Conservation (phyloP, 805 yeast species). For the Myxozyma udenii region DNA sequence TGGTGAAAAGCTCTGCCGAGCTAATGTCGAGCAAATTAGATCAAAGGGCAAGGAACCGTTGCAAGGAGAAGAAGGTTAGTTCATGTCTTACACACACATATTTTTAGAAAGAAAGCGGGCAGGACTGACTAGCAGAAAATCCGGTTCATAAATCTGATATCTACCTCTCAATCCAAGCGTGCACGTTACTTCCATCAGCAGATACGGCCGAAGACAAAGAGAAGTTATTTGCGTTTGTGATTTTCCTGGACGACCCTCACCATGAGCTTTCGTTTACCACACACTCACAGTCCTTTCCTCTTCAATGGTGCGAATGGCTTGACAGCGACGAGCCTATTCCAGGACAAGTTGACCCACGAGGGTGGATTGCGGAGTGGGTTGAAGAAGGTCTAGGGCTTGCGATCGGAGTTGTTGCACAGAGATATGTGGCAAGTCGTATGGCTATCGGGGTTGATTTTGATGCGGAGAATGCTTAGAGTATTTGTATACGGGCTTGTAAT, state of each 20-base stretch:
- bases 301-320: slow-evolving; percentile 93
- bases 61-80: slow-evolving; percentile 33
- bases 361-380: slow-evolving; percentile 78
- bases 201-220: slow-evolving; percentile 41
- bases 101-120: no score
- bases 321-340: slow-evolving; percentile 40
- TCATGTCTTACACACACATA: no score
- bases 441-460: slow-evolving; percentile 43
- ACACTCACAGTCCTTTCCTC: slow-evolving; percentile 86
- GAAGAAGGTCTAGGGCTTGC: slow-evolving; percentile 73
- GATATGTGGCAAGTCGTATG: slow-evolving; percentile 88
- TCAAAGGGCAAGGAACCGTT: slow-evolving; percentile 36
- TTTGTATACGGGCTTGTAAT: no score
- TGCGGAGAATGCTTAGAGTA: no score
- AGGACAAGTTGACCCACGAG: slow-evolving; percentile 49
- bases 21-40: slow-evolving; percentile 60
- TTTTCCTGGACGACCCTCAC: slow-evolving; percentile 72
- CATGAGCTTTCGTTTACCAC: slow-evolving; percentile 71
- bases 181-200: slow-evolving; percentile 38
- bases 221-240: slow-evolving; percentile 60
- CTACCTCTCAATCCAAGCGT: slow-evolving; percentile 68
- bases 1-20: slow-evolving; percentile 84
- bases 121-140: no score
- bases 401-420: slow-evolving; percentile 85
- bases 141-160: slow-evolving; percentile 52